These are phyloP conservation scores for Penicillium silybi DNA, from an alignment of 495 filamentous ascomycete species.

Conservation along the genomic window DNA sequence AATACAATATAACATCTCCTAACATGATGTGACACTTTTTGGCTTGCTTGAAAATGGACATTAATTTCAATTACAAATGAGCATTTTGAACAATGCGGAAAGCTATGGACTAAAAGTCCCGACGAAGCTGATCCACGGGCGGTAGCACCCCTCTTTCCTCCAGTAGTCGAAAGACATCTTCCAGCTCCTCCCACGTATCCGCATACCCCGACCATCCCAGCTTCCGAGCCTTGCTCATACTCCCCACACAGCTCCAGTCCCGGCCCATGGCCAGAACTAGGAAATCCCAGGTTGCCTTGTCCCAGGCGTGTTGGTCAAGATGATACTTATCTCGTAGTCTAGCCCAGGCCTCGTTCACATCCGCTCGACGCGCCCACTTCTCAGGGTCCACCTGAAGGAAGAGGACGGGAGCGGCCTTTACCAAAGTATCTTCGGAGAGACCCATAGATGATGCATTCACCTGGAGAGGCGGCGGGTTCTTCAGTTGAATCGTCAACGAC, in stretches of 20 bases:
- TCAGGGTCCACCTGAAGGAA: constrained; percentile 48
- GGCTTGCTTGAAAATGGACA: background rate
- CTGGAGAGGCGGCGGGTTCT: constrained; percentile 38
- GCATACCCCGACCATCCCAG: constrained; percentile 31
- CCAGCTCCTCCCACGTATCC: constrained; percentile 52
- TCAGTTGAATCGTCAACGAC: constrained; percentile 22
- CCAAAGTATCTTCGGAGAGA: constrained; percentile 14
- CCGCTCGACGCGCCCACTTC: constrained; percentile 47
- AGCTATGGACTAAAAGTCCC: background rate
- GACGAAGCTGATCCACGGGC: constrained; percentile 3
- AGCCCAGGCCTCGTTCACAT: constrained; percentile 49
- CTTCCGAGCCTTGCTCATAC: constrained; percentile 57
- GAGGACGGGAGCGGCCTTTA: background rate
- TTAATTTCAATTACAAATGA: background rate
- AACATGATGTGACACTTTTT: no score
- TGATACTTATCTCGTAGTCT: constrained; percentile 43
- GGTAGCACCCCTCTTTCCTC: constrained; percentile 29
- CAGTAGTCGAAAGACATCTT: constrained; percentile 43
- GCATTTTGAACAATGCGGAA: background rate
- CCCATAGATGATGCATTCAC: constrained; percentile 38
- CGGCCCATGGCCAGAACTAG: constrained; percentile 48
- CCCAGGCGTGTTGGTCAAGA: constrained; percentile 45
- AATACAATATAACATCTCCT: no score
- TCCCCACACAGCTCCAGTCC: constrained; percentile 42
- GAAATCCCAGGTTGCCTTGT: constrained; percentile 56